These are phyloP conservation scores for Candida saitoana DNA, from an alignment of 805 yeast species.

Conservation along the genomic window DNA sequence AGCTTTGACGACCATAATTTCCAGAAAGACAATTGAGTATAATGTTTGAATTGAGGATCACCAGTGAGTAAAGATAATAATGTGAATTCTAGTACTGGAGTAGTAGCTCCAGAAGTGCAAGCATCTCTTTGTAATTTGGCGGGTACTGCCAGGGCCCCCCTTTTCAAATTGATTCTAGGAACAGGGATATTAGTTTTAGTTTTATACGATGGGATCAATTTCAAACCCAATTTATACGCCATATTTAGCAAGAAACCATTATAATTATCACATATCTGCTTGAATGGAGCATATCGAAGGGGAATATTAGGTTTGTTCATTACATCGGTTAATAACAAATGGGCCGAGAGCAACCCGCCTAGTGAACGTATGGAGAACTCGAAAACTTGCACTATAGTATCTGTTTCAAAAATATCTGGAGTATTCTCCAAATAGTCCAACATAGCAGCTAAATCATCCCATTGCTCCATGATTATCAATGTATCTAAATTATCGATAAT, in stretches of 20 bases:
- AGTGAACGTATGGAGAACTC: constrained; percentile 78
- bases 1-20: constrained; percentile 69
- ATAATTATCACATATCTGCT: constrained; percentile 37
- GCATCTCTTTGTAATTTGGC: constrained; percentile 52
- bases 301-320: constrained; percentile 8
- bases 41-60: constrained; percentile 63
- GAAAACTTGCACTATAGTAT: constrained; percentile 80
- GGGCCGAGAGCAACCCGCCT: constrained; percentile 80
- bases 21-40: constrained; percentile 59
- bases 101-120: constrained; percentile 84
- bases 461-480: constrained; percentile 66
- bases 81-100: constrained; percentile 77
- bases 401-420: constrained; percentile 51
- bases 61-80: constrained; percentile 71
- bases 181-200: constrained; percentile 64
- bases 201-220: constrained; percentile 67
- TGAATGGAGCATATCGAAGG: constrained; percentile 31
- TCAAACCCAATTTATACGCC: constrained; percentile 72
- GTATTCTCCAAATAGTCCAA: constrained; percentile 27
- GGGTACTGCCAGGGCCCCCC: constrained; percentile 49
- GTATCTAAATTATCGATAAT: constrained; percentile 78
- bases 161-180: constrained; percentile 69
- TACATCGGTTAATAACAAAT: constrained; percentile 43
- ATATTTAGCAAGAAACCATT: constrained; percentile 67
- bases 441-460: constrained; percentile 43